Base-by-base conservation (phyloP, 2,329 filamentous ascomycete genomes). In the Scedosporium minutisporum region DNA sequence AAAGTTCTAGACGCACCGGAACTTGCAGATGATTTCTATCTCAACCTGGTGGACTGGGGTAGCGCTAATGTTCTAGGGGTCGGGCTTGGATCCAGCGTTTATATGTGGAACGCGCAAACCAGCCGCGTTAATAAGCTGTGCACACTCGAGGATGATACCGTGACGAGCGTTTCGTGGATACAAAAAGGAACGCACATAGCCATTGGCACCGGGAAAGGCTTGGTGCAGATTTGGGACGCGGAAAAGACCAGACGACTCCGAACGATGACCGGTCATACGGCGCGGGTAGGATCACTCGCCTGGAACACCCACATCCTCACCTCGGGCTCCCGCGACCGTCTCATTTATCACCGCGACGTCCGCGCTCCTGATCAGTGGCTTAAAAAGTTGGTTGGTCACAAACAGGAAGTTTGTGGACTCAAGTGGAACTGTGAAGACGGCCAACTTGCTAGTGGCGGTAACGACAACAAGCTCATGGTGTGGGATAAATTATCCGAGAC, bases 271-370 rank as follows among this genome's bases (percentile, higher is more conserved):
- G 95, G 95, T 2, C 95, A 99, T 74, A 95, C 92, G 0, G 91
- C 89, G 64, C 87, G 95, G 64, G 95, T 99, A 46, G 95, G 95
- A 25, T 92, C 93, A 33, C 79, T 99, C 65, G 95, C 95, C 0
- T 99, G 95, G 95, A 99, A 99, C 70, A 92, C 95, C 60, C 95
- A 99, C 71, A 96, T 99, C 62, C 85, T 99, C 23, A 96, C 93
- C 0, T 97, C 95, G 3, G 95, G 95, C 23, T 97, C 93, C 29
- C 85, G 95, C 60, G 95, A 99, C 76, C 89, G 95, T 41, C 80
- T 91, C 10, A 99, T 99, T 65, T 96, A 95, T 70, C 95, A 99
- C 72, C 90, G 95, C 63, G 95, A 99, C 73, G 95, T 99, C 27
- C 88, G 95, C 64, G 90, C 90, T 44, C 91, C 93, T 0, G 91